Evolutionary conservation across 1,284 basidiomycete genomes (phyloP).

Genomic region (Cutaneotrichosporon sp.): DNA sequence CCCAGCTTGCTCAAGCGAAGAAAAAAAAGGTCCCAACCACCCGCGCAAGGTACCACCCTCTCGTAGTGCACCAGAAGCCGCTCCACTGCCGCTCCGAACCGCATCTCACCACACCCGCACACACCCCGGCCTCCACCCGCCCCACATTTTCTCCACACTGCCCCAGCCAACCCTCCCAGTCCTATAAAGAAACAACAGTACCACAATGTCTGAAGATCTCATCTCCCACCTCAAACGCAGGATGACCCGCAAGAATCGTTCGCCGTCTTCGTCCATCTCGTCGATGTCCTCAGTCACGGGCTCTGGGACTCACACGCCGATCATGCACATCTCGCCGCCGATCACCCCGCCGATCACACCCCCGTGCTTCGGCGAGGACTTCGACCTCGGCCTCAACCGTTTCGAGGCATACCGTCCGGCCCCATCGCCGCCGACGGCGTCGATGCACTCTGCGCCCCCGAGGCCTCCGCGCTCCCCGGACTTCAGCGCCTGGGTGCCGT

Average conservation of each 20-base stretch:
- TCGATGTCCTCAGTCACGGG: neutral
- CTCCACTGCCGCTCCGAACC: neutral
- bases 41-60: neutral
- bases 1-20: neutral
- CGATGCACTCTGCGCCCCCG: neutral
- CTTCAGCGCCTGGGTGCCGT: neutral
- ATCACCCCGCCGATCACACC: neutral
- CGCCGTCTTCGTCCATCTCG: neutral
- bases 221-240: conserved; percentile 1
- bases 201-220: neutral
- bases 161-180: neutral
- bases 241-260: neutral
- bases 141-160: too few relatives aligned
- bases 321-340: neutral
- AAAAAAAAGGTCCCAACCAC: neutral
- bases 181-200: neutral
- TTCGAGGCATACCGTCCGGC: neutral
- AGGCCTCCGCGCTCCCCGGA: neutral
- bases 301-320: neutral
- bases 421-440: neutral
- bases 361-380: neutral
- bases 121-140: neutral
- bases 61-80: too few relatives aligned
- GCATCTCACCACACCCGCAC: neutral
- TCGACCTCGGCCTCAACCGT: neutral